phyloP scores from a whole-genome alignment of 2,329 filamentous ascomycete genomes.

The Westerdykella ornata region DNA sequence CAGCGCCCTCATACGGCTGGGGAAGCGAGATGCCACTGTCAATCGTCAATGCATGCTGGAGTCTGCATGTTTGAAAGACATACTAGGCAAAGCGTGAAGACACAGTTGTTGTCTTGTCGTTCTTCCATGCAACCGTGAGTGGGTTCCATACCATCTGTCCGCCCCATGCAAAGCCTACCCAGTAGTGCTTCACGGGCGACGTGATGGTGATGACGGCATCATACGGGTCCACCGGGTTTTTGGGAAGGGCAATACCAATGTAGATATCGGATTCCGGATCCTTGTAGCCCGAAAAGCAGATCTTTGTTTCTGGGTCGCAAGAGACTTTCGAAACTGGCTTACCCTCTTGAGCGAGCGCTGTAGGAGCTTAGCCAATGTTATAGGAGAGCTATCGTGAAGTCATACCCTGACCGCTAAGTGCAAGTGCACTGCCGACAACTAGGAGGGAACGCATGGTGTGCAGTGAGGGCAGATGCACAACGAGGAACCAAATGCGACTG shows the following conservation, averaged over 20 bases:
- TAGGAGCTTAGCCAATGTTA: constrained; percentile 7
- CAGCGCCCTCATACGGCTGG: constrained; percentile 22
- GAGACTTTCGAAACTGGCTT: constrained; percentile 24
- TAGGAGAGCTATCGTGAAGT: background rate
- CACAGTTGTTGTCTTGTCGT: constrained; percentile 20
- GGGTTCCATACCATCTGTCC: constrained; percentile 32
- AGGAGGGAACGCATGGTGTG: constrained; percentile 25
- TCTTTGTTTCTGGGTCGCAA: constrained; percentile 26
- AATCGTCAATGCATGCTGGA: constrained; percentile 11
- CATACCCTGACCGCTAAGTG: constrained; percentile 23
- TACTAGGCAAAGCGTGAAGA: constrained; percentile 32
- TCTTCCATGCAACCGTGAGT: constrained; percentile 27
- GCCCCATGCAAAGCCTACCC: constrained; percentile 30
- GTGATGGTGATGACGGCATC: constrained; percentile 29
- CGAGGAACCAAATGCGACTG: constrained; percentile 5
- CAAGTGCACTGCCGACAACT: constrained; percentile 22
- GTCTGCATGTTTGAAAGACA: constrained; percentile 2
- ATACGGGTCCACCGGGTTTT: constrained; percentile 24
- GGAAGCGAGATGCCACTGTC: constrained; percentile 22
- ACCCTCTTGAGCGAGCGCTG: constrained; percentile 27
- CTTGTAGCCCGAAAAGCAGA: constrained; percentile 28
- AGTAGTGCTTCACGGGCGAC: constrained; percentile 19
- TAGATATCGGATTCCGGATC: constrained; percentile 23
- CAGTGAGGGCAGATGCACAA: constrained; percentile 2
- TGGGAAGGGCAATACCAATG: constrained; percentile 28